Base-by-base conservation (phyloP, 1,284 basidiomycete species). In the Somion occarium region DNA sequence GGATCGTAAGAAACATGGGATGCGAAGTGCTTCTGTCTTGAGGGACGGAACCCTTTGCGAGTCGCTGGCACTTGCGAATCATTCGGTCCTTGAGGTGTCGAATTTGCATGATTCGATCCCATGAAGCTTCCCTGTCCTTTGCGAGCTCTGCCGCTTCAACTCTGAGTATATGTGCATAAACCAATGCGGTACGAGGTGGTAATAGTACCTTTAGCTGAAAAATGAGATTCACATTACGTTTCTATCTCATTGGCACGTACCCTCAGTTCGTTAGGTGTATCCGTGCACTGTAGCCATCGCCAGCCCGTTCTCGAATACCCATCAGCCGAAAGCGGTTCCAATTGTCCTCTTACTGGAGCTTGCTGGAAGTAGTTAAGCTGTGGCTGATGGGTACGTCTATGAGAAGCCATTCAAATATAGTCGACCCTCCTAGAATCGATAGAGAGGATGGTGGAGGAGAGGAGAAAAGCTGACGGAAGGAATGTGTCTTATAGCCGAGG, bases 51-150 rank as follows among this genome's bases (percentile, higher is more conserved):
- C 64, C 61, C 56, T 64, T 78, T 64, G 65, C 64, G 44, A 87
- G 68, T 54, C 80, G 77, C 57, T 81, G 80, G 63, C 83, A 86
- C 60, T 88, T 88, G 65, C 84, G 82, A 55, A 87, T 79, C 83
- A 88, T 86, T 48, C 85, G 76, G 63, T 88, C 86, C 69, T 88
- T 88, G 59, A 88, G 73, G 58, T 80, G 84, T 18, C 85, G 83
- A 46, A 88, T 84, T 61, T 85, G 75, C 54, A 86, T 70, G 58
- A 88, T 75, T 53, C 78, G 77, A 48, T 82, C 77, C 82, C 82
- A 85, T 53, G 78, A 76, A 18, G 82, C 73, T 26, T 69, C 60
- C 3, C 69, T 69, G 54, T 78, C 77, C 64, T 79, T 82, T 39
- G 72, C 70, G 20, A 88, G 74, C 61, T 86, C 84, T 23, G 70